Percentiles rank a stretch among this genome's conserved stretches.
phyloP scores from a whole-genome alignment of 805 yeast species.

The Candida chilensis region DNA sequence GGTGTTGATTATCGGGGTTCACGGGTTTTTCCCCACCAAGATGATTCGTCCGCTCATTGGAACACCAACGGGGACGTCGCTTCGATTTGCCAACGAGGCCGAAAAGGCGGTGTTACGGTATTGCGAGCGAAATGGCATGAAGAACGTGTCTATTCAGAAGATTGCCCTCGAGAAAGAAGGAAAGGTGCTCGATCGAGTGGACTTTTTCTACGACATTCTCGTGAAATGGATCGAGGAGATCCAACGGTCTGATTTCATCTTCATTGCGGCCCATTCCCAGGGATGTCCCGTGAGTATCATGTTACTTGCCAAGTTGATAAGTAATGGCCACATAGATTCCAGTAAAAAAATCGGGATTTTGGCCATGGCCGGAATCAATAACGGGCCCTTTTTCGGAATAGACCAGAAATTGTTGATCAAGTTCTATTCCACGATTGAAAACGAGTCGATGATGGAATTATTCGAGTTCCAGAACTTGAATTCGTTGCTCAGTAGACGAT shows the following conservation, averaged over 20 bases:
- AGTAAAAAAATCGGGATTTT: constrained; percentile 52
- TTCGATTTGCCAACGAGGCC: constrained; percentile 85
- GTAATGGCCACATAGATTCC: constrained; percentile 38
- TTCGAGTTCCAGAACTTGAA: constrained; percentile 81
- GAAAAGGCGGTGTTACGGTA: constrained; percentile 64
- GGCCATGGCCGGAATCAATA: constrained; percentile 93
- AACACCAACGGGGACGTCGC: constrained; percentile 93
- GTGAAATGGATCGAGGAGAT: constrained; percentile 56
- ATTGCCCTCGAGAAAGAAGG: constrained; percentile 95
- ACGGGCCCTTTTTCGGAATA: constrained; percentile 89
- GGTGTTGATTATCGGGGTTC: constrained; percentile 84
- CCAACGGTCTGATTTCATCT: constrained; percentile 71
- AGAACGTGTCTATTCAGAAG: constrained; percentile 49
- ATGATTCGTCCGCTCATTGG: constrained; percentile 84
- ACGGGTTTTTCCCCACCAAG: constrained; percentile 90
- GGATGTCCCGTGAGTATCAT: constrained; percentile 90
- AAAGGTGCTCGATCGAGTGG: constrained; percentile 77
- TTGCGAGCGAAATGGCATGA: too few species aligned
- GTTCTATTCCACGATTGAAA: constrained; percentile 87
- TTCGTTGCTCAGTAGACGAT: constrained; percentile 62
- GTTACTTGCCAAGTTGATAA: constrained; percentile 64
- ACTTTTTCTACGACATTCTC: constrained; percentile 65
- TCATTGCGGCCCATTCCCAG: constrained; percentile 91
- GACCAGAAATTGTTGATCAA: constrained; percentile 78
- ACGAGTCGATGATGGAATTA: constrained; percentile 75